Evolutionary conservation across 208 protist species (phyloP).

Genomic region (Tritrichomonas musculus): DNA sequence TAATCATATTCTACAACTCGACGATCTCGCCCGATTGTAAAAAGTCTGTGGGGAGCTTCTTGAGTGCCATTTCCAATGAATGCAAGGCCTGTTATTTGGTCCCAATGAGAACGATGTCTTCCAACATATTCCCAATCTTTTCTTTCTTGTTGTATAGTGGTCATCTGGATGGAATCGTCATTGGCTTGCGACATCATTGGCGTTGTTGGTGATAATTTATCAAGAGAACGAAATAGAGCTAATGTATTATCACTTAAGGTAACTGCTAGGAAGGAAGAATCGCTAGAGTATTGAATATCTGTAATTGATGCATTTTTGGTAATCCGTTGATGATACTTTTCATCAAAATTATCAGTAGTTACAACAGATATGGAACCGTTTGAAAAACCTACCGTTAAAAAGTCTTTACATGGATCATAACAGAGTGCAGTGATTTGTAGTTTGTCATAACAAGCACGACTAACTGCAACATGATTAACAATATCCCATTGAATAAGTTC

Average conservation of each 20-base stretch:
- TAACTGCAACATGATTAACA: conserved; percentile 5
- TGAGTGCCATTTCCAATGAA: conserved; percentile 2
- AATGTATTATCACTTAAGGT: conserved; percentile 18
- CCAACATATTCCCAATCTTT: conserved; percentile 32
- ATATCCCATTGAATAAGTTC: conserved; percentile 31
- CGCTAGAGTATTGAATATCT: neutral
- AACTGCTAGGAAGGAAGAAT: neutral
- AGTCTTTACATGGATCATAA: conserved; percentile 26
- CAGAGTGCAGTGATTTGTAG: neutral
- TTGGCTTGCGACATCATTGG: neutral
- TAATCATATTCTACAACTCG: conserved; percentile 29
- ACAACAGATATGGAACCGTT: conserved; percentile 20
- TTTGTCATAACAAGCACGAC: neutral
- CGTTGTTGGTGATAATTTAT: conserved; percentile 28
- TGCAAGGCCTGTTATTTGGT: neutral
- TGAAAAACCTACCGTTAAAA: neutral
- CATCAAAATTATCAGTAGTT: conserved; percentile 33
- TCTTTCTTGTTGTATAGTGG: conserved; percentile 20
- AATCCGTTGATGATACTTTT: conserved; percentile 5
- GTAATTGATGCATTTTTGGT: neutral
- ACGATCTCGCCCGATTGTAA: neutral
- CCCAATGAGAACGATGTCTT: neutral
- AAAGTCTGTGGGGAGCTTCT: neutral
- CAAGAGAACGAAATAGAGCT: neutral
- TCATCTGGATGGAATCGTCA: conserved; percentile 1